Evolutionary conservation across 2,329 filamentous ascomycete species (phyloP).

Genomic region (Fusarium citri): DNA sequence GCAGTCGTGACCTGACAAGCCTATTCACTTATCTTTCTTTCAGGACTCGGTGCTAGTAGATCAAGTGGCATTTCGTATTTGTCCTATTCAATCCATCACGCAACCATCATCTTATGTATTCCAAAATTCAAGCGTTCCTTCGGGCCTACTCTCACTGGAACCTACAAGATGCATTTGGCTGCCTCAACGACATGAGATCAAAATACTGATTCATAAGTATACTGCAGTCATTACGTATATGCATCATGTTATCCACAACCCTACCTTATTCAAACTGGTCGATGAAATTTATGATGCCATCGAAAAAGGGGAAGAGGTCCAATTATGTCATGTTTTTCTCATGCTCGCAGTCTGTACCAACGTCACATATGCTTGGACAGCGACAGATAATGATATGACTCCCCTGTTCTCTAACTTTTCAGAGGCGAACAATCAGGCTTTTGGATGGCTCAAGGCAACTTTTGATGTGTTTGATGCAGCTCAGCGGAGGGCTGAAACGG

Average conservation of each 20-base stretch:
- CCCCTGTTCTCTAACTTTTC: constrained; percentile 43
- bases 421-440: constrained; percentile 47
- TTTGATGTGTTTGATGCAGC: constrained; percentile 52
- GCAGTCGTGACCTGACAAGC: background rate
- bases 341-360: constrained; percentile 49
- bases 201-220: constrained; percentile 48
- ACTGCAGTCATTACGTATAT: constrained; percentile 47
- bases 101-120: constrained; percentile 51
- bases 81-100: constrained; percentile 49
- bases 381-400: constrained; percentile 42
- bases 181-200: constrained; percentile 49
- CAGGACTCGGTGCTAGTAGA: constrained; percentile 50
- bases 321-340: constrained; percentile 45
- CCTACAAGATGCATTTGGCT: constrained; percentile 52
- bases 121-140: constrained; percentile 42
- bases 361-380: constrained; percentile 50
- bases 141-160: constrained; percentile 41
- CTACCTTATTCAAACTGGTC: constrained; percentile 45
- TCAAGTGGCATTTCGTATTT: constrained; percentile 49
- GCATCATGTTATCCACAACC: constrained; percentile 50
- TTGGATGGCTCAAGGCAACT: constrained; percentile 51
- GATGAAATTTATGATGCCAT: constrained; percentile 49
- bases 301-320: constrained; percentile 38
- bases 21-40: constrained; percentile 1
- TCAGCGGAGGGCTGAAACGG: constrained; percentile 45